Evolutionary conservation across 805 yeast species (phyloP).

Genomic region (Metschnikowia cerradonensis): DNA sequence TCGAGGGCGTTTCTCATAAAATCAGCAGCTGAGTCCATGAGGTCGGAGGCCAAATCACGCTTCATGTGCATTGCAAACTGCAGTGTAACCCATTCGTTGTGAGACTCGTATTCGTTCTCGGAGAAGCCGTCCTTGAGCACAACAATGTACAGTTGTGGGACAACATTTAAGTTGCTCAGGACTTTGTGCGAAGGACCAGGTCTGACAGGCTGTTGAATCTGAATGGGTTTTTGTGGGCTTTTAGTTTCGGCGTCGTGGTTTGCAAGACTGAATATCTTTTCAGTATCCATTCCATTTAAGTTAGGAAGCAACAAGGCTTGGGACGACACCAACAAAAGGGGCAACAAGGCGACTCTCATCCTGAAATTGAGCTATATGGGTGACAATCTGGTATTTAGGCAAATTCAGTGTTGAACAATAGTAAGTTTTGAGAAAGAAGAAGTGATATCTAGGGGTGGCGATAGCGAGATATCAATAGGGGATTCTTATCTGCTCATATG

Average conservation of each 20-base stretch:
- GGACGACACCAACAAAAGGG: constrained; percentile 7
- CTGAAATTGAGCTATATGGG: not conserved
- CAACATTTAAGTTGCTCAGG: not conserved
- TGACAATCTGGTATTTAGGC: not conserved
- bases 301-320: constrained; percentile 13
- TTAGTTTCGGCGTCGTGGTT: not conserved
- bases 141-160: constrained; percentile 15
- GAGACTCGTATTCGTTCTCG: constrained; percentile 7
- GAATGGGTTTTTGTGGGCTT: not conserved
- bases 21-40: constrained; percentile 11
- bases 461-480: not conserved
- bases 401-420: not conserved
- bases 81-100: constrained; percentile 13
- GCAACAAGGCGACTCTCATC: constrained; percentile 6
- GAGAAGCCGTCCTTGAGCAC: constrained; percentile 14
- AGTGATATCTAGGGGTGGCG: constrained; percentile 2
- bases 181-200: not conserved
- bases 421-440: not conserved
- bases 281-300: constrained; percentile 9
- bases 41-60: constrained; percentile 21
- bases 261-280: constrained; percentile 6
- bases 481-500: constrained; percentile 2
- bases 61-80: constrained; percentile 11
- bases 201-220: not conserved
- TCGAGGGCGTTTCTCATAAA: constrained; percentile 6